phyloP scores from a whole-genome alignment of 805 yeast genomes.

The Brettanomyces naardenensis region DNA sequence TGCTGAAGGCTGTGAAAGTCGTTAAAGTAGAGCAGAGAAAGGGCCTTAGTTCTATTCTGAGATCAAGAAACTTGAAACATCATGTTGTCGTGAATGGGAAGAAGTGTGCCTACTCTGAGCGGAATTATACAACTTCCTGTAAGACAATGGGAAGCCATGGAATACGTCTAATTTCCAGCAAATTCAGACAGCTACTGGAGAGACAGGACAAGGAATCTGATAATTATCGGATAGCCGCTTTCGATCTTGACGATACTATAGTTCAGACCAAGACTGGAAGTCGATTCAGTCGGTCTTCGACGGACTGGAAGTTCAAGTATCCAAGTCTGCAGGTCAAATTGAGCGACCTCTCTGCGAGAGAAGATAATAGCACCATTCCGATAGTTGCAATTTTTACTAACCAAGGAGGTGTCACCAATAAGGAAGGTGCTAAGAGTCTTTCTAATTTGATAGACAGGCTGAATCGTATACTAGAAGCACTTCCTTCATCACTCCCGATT shows the following conservation, averaged over 20 bases:
- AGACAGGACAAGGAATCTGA: background rate
- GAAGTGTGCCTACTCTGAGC: slow-evolving; percentile 1
- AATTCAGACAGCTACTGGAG: background rate
- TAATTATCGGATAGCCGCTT: slow-evolving; percentile 40
- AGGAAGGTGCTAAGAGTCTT: slow-evolving; percentile 26
- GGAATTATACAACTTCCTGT: slow-evolving; percentile 1
- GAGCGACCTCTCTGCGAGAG: slow-evolving; percentile 9
- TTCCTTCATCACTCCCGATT: slow-evolving; percentile 17
- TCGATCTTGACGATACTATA: slow-evolving; percentile 82
- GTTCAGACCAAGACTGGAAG: slow-evolving; percentile 56
- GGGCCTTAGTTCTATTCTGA: too few relatives aligned
- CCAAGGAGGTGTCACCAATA: slow-evolving; percentile 63
- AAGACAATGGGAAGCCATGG: slow-evolving; percentile 11
- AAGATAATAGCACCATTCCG: slow-evolving; percentile 7
- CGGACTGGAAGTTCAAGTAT: slow-evolving; percentile 68
- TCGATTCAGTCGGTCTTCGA: slow-evolving; percentile 46
- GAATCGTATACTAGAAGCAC: slow-evolving; percentile 27
- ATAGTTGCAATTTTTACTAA: slow-evolving; percentile 72
- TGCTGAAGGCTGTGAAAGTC: too few relatives aligned
- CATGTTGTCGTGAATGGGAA: too few relatives aligned
- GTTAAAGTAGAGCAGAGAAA: too few relatives aligned
- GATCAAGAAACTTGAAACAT: too few relatives aligned
- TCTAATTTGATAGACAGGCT: slow-evolving; percentile 35
- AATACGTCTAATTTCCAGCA: background rate
- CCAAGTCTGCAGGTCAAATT: slow-evolving; percentile 21